Conservation (phyloP, 2,329 filamentous ascomycete genomes). For the Catunica adiposa region DNA sequence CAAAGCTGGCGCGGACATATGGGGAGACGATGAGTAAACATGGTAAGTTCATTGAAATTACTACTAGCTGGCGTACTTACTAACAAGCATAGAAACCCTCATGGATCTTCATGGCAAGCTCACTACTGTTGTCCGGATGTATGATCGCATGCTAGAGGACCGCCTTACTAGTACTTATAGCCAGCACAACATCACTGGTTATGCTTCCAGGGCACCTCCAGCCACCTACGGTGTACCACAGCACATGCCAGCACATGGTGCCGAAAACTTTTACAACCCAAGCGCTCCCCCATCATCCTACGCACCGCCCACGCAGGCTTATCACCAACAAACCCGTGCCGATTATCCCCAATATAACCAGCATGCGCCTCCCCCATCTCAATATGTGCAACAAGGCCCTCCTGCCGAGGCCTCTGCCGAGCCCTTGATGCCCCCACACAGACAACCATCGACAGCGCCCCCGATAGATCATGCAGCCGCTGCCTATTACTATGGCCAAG, state of each 20-base stretch:
- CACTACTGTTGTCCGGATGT: conserved; percentile 90
- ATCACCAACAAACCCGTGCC: conserved; percentile 12
- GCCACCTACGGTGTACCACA: conserved; percentile 33
- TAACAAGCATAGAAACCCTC: conserved; percentile 51
- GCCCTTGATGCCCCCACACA: background rate
- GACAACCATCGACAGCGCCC: conserved; percentile 16
- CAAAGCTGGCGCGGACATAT: conserved; percentile 87
- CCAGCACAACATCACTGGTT: conserved; percentile 52
- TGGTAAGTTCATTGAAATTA: conserved; percentile 36
- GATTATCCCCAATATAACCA: conserved; percentile 22
- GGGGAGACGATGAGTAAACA: conserved; percentile 99
- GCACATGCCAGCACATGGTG: conserved; percentile 27
- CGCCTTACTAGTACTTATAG: conserved; percentile 83
- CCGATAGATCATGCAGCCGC: conserved; percentile 37
- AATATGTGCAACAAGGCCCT: conserved; percentile 19
- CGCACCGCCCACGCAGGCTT: background rate
- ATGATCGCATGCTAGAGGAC: conserved; percentile 95
- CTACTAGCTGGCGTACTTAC: background rate
- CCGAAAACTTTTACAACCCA: conserved; percentile 70
- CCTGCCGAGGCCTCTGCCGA: background rate
- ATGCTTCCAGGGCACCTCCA: conserved; percentile 37
- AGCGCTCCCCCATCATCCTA: conserved; percentile 2
- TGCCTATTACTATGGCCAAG: conserved; percentile 32
- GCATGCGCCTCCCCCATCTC: conserved; percentile 15
- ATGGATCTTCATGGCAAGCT: conserved; percentile 89